Evolutionary conservation across 768 basidiomycete genomes (phyloP).

Genomic region (Boletus subcaerulescens): DNA sequence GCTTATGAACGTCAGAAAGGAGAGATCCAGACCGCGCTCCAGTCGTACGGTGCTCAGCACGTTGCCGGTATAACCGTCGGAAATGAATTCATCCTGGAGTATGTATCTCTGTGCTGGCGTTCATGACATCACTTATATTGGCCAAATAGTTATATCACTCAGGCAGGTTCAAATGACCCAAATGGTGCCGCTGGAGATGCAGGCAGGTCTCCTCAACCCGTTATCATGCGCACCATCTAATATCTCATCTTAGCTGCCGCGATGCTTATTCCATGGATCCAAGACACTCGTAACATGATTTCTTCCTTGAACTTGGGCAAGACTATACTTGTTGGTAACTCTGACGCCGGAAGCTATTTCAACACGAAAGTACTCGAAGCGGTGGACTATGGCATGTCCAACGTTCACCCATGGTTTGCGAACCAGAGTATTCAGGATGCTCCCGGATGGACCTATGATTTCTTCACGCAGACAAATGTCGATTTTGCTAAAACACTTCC

Average conservation of each 20-base stretch:
- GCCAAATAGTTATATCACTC: slow-evolving; percentile 53
- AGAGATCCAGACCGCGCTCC: slow-evolving; percentile 61
- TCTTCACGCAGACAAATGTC: slow-evolving; percentile 72
- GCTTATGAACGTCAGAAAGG: slow-evolving; percentile 75
- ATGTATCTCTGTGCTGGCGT: slow-evolving; percentile 14
- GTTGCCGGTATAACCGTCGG: slow-evolving; percentile 86
- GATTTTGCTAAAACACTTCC: slow-evolving; percentile 49
- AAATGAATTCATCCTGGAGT: slow-evolving; percentile 88
- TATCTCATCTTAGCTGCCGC: slow-evolving; percentile 43
- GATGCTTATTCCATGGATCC: slow-evolving; percentile 63
- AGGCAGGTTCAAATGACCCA: slow-evolving; percentile 47
- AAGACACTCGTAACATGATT: slow-evolving; percentile 60
- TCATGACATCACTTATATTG: slow-evolving; percentile 1
- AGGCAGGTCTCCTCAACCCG: slow-evolving; percentile 13
- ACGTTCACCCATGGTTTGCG: slow-evolving; percentile 96
- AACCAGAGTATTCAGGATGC: slow-evolving; percentile 62
- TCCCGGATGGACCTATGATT: slow-evolving; percentile 78
- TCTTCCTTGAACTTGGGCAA: slow-evolving; percentile 53
- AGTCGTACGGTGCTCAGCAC: slow-evolving; percentile 73
- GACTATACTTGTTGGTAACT: slow-evolving; percentile 67
- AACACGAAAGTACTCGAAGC: slow-evolving; percentile 61
- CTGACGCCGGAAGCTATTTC: slow-evolving; percentile 87
- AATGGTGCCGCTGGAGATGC: slow-evolving; percentile 56
- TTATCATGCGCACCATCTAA: background rate
- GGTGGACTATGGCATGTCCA: slow-evolving; percentile 80